Conservation (phyloP, 306 rosid genomes). For the Cucurbita pepo region DNA sequence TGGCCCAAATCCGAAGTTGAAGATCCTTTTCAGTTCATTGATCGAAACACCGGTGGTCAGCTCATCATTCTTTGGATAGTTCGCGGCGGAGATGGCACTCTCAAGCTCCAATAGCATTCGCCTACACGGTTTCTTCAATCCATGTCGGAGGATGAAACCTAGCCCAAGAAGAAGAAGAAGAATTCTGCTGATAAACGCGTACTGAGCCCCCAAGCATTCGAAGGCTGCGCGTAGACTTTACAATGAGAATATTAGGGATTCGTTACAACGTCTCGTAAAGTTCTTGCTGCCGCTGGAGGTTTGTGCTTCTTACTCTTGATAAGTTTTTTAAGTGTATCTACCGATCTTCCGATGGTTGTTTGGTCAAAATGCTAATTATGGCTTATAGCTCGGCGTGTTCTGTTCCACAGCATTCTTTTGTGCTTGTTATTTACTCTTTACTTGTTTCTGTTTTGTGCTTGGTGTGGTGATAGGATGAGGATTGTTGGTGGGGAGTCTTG, state of each 20-base stretch:
- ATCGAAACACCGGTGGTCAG: constrained; percentile 18
- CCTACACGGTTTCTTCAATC: constrained; percentile 35
- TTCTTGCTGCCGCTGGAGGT: constrained; percentile 96
- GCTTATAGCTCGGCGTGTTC: background rate
- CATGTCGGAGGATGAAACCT: constrained; percentile 33
- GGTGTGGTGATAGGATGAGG: background rate
- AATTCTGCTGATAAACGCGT: constrained; percentile 7
- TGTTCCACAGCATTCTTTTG: background rate
- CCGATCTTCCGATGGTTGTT: too few relatives aligned
- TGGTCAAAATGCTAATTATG: background rate
- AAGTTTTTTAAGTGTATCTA: too few relatives aligned
- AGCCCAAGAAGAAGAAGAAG: constrained; percentile 17
- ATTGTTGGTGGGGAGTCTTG: too few relatives aligned
- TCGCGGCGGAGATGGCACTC: constrained; percentile 72
- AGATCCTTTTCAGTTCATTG: background rate
- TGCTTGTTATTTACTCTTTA: background rate
- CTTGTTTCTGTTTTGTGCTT: background rate
- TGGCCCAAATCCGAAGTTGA: constrained; percentile 4
- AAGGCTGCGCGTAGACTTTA: constrained; percentile 81
- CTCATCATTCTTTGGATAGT: constrained; percentile 76
- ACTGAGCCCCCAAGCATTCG: constrained; percentile 44
- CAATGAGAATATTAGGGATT: constrained; percentile 49
- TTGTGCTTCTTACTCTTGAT: background rate
- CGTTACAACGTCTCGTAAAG: constrained; percentile 68
- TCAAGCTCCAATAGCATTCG: constrained; percentile 53